Evolutionary conservation across 805 yeast species (phyloP), one percentile per base, ranked within the genome.

Genomic region (Saitoella complicata): DNA sequence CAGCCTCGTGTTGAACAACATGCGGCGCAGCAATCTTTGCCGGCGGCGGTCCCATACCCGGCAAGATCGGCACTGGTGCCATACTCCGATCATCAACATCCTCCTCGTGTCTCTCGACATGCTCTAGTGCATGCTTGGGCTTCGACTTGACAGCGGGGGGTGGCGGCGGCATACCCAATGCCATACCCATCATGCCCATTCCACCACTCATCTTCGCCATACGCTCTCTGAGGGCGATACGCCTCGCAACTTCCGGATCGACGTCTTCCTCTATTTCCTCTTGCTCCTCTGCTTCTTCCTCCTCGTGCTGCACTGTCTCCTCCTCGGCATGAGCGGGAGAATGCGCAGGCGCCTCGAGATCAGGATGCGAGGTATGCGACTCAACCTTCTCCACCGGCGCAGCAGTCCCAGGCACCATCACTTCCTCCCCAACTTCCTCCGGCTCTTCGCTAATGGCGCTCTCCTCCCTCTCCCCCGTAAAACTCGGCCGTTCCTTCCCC

Each of bases 171-270:
- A 53, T 11, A 7, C 59, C 57, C 39, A 77, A 81, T 73, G 46
- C 82, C 79, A 9, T 43, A 46, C 40, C 34, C 56, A 54, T 49
- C 56, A 54, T 49, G 21, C 76, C 76, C 64, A 80, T 71, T 4
- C 86, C 86, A 13, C 95, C 94, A 0, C 96, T 81, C 12, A 88
- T 71, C 54, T 79, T 83, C n/a, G 98, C 97, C 95, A 88, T 88
- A 49, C 96, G 73, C 51, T 82, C 95, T 13, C 93, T 78, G 44
- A 88, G 67, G 5, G 79, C 83, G 41, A 79, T 72, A 54, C 91
- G 73, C 45, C 80, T 73, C 5, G 78, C 68, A 49, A 81, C 91
- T 56, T 82, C 93, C 38, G 75, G 81, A 43, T 81, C 88, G 44
- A 76, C 80, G 1, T 73, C 82, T 0, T 67, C 75, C 2, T 69